Base-by-base conservation (phyloP, 768 basidiomycete genomes). In the Auriculariales sp. region DNA sequence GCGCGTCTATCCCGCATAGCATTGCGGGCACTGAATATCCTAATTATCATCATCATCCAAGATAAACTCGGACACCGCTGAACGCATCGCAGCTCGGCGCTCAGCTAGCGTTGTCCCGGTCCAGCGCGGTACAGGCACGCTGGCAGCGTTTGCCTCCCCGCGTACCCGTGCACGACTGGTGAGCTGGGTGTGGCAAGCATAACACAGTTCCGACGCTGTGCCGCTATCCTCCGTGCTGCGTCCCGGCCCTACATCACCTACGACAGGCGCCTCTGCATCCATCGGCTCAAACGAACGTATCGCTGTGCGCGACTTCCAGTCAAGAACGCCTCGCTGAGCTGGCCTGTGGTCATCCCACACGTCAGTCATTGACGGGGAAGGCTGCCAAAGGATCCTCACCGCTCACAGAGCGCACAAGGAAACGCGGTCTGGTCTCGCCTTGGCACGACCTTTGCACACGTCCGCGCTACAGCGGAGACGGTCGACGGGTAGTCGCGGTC, bases 401-500 rank as follows among this genome's bases (percentile, higher is more conserved):
- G 70, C 57, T 78, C 72, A 58, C 87, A 90, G 4, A 88, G 59
- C 11, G 73, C 56, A 58, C 87, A 90, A 5, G 55, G 58, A 0
- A 32, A 15, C 4, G 19, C 62, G 0, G 76, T 65, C 2, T 63
- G 67, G 48, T 73, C 63, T 28, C 53, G 46, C 59, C 83, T 88
- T 0, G 88, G 78, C 7, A 78, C 71, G 25, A 91, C 63, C 62
- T 91, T 91, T 4, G 72, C 78, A 57, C 83, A 86, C 1, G 88
- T 90, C 30, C 83, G 75, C 22, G 78, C 78, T 46, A 91, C 83
- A 0, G 88, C 79, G 6, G 85, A 88, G 10, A 90, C 88, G 0
- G 88, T 91, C 0, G 87, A 86, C 3, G 88, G 88, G 60, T 83
- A 91, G 60, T 89, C 80, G 47, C 72, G 76, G 63, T 91, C 88